phyloP scores from a whole-genome alignment of 768 basidiomycete species.

The Naganishia randhawae region DNA sequence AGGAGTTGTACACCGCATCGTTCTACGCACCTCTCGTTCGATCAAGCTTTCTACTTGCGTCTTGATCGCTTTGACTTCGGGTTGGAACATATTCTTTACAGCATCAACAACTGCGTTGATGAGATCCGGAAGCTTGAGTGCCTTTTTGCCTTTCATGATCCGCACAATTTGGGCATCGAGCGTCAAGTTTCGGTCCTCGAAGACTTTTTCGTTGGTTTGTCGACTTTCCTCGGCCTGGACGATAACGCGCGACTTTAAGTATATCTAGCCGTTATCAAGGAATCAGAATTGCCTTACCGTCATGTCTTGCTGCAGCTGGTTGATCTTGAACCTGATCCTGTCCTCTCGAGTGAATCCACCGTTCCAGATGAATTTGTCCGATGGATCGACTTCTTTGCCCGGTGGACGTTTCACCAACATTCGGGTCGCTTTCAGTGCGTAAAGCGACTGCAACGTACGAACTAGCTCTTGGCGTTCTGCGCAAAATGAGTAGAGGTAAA shows the following conservation, averaged over 20 bases:
- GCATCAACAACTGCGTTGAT: slow-evolving; percentile 79
- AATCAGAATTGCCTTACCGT: slow-evolving; percentile 60
- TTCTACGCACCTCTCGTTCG: slow-evolving; percentile 57
- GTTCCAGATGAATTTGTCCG: slow-evolving; percentile 78
- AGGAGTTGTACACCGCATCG: slow-evolving; percentile 14
- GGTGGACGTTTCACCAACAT: slow-evolving; percentile 75
- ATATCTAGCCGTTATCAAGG: background rate
- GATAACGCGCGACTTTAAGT: background rate
- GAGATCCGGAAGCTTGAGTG: slow-evolving; percentile 71
- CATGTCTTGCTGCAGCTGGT: slow-evolving; percentile 90
- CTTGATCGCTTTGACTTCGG: slow-evolving; percentile 80
- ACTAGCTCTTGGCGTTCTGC: slow-evolving; percentile 57
- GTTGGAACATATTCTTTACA: slow-evolving; percentile 81
- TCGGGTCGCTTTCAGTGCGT: slow-evolving; percentile 69
- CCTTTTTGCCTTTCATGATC: slow-evolving; percentile 90
- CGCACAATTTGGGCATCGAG: slow-evolving; percentile 94
- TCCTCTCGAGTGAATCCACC: slow-evolving; percentile 69
- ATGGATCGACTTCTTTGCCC: slow-evolving; percentile 71
- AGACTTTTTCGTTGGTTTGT: slow-evolving; percentile 75
- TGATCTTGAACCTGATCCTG: slow-evolving; percentile 78
- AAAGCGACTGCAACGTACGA: slow-evolving; percentile 85
- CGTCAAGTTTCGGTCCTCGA: slow-evolving; percentile 76
- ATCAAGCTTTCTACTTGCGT: slow-evolving; percentile 74
- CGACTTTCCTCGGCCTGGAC: slow-evolving; percentile 80
- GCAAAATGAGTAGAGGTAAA: background rate